Evolutionary conservation across 1,139 yeast species (phyloP).

Genomic region (Eremothecium sinecaudum): DNA sequence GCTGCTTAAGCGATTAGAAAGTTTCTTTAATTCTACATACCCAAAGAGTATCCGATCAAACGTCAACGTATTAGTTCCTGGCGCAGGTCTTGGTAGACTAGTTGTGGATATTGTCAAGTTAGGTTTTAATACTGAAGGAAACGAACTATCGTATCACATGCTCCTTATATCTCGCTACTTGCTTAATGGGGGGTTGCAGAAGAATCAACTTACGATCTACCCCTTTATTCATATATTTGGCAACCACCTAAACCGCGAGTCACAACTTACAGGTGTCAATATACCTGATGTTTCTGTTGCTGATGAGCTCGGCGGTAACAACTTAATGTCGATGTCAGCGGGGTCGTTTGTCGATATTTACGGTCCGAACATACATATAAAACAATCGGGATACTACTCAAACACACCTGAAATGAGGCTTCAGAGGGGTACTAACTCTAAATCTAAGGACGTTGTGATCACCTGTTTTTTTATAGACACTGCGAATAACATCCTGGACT

Average conservation of each 20-base stretch:
- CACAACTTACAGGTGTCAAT: slow-evolving; percentile 42
- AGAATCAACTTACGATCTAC: slow-evolving; percentile 37
- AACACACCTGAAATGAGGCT: slow-evolving; percentile 34
- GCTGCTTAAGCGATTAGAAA: slow-evolving; percentile 40
- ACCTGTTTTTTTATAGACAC: slow-evolving; percentile 81
- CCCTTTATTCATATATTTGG: slow-evolving; percentile 50
- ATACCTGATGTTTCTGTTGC: slow-evolving; percentile 47
- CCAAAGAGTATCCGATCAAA: slow-evolving; percentile 37
- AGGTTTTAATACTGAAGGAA: slow-evolving; percentile 76
- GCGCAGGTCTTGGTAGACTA: slow-evolving; percentile 73
- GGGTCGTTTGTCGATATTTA: slow-evolving; percentile 76
- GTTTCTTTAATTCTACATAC: slow-evolving; percentile 36
- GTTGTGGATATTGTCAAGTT: slow-evolving; percentile 59
- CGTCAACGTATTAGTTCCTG: slow-evolving; percentile 58
- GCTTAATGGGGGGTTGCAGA: slow-evolving; percentile 43
- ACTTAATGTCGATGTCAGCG: slow-evolving; percentile 64
- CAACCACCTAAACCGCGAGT: slow-evolving; percentile 37
- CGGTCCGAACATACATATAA: slow-evolving; percentile 40
- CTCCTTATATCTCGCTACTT: slow-evolving; percentile 56
- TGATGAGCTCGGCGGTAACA: slow-evolving; percentile 38
- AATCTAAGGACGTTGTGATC: slow-evolving; percentile 44
- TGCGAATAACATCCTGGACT: slow-evolving; percentile 61
- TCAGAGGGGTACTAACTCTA: slow-evolving; percentile 32
- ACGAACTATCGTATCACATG: slow-evolving; percentile 80
- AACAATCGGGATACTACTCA: slow-evolving; percentile 35